Percentiles rank a stretch among this genome's conserved stretches.
Evolutionary conservation across 2,329 filamentous ascomycete genomes (phyloP).

Genomic region (Fusarium xyrophilum): DNA sequence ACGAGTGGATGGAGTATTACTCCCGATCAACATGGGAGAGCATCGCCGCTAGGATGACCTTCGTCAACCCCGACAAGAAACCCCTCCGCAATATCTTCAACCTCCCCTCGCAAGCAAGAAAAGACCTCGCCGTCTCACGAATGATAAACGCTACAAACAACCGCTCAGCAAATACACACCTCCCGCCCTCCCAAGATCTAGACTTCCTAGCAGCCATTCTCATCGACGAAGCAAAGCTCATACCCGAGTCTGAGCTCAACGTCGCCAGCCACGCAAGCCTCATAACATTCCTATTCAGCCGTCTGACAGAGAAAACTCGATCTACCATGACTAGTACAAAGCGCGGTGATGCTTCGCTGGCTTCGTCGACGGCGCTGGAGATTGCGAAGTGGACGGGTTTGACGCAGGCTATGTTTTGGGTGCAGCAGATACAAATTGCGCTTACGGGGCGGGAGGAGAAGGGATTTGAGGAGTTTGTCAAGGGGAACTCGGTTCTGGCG

Average conservation of each 20-base stretch:
- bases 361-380: conserved; percentile 26
- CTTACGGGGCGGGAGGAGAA: background rate
- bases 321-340: background rate
- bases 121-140: conserved; percentile 21
- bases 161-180: background rate
- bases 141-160: conserved; percentile 29
- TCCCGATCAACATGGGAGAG: conserved; percentile 37
- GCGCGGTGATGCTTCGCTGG: conserved; percentile 1
- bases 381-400: conserved; percentile 21
- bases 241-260: conserved; percentile 21
- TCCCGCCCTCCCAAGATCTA: conserved; percentile 30
- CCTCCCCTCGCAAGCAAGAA: conserved; percentile 23
- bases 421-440: conserved; percentile 34
- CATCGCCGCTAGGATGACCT: conserved; percentile 39
- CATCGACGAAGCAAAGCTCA: conserved; percentile 31
- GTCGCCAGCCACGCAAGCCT: conserved; percentile 32
- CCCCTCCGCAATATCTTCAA: conserved; percentile 39
- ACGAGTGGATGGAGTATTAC: conserved; percentile 44
- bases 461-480: conserved; percentile 36
- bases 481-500: conserved; percentile 27
- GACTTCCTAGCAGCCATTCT: conserved; percentile 33
- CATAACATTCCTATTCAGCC: conserved; percentile 11
- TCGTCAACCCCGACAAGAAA: conserved; percentile 40
- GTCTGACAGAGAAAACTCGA: background rate
- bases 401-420: conserved; percentile 43